Evolutionary conservation across 495 filamentous ascomycete genomes (phyloP).

Genomic region (Neurospora sp.): DNA sequence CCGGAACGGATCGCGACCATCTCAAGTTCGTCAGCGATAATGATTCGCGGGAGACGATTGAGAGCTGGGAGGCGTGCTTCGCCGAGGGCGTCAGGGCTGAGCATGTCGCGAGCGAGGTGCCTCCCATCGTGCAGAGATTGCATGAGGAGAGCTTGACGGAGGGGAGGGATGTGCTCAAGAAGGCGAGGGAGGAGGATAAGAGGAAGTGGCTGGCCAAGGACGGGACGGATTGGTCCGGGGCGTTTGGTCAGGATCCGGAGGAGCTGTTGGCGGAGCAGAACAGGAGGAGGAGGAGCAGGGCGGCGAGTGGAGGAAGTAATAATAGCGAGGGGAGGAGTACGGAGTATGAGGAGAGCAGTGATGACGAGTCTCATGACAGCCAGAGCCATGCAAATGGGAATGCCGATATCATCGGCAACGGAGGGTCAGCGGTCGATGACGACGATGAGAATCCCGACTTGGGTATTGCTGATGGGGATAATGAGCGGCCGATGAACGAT

Average conservation of each 20-base stretch:
- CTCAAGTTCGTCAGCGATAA: conserved; percentile 75
- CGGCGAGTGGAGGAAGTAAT: conserved; percentile 15
- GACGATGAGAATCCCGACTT: conserved; percentile 28
- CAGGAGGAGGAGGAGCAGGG: conserved; percentile 22
- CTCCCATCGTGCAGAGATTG: conserved; percentile 52
- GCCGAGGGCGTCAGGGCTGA: conserved; percentile 70
- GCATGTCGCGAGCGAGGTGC: conserved; percentile 57
- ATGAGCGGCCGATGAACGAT: neutral
- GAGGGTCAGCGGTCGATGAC: conserved; percentile 6
- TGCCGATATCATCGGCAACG: neutral
- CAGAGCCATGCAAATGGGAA: neutral
- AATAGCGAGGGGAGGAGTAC: conserved; percentile 28
- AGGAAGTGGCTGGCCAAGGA: conserved; percentile 68
- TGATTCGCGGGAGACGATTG: conserved; percentile 81
- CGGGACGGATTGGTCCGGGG: conserved; percentile 82
- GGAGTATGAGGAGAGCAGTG: conserved; percentile 31
- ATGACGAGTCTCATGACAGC: conserved; percentile 14
- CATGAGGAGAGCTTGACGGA: conserved; percentile 72
- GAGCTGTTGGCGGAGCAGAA: conserved; percentile 18
- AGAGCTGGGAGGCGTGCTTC: conserved; percentile 85
- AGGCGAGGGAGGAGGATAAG: conserved; percentile 58
- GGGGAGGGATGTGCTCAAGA: conserved; percentile 68
- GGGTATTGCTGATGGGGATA: conserved; percentile 34
- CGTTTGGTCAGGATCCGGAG: conserved; percentile 59
- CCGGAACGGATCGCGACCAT: conserved; percentile 85